A percentile compares a stretch with the other conserved stretches of the same genome.
Evolutionary conservation across 805 yeast genomes (phyloP).

Genomic region (Candida maltosa): DNA sequence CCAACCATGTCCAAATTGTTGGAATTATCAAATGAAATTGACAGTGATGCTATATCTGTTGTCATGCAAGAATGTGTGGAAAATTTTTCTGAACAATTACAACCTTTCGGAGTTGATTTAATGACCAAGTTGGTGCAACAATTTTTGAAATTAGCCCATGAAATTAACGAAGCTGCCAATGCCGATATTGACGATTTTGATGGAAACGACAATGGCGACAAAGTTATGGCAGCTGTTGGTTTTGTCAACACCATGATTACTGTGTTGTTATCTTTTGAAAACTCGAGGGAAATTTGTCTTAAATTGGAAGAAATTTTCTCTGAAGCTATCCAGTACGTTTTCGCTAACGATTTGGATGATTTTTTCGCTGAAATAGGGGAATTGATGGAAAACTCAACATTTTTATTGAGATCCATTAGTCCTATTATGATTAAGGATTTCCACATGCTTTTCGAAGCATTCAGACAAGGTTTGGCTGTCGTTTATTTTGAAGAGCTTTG

Average conservation of each 20-base stretch:
- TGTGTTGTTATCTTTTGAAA: slow-evolving; percentile 77
- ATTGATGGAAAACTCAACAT: slow-evolving; percentile 50
- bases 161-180: slow-evolving; percentile 50
- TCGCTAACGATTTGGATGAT: slow-evolving; percentile 64
- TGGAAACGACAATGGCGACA: slow-evolving; percentile 50
- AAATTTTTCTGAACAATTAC: slow-evolving; percentile 78
- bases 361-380: slow-evolving; percentile 77
- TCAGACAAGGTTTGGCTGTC: slow-evolving; percentile 44
- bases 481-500: slow-evolving; percentile 72
- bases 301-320: slow-evolving; percentile 63
- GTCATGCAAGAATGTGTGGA: slow-evolving; percentile 97
- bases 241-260: slow-evolving; percentile 80
- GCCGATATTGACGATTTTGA: slow-evolving; percentile 25
- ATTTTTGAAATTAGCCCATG: slow-evolving; percentile 42
- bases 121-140: slow-evolving; percentile 65
- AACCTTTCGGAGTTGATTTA: slow-evolving; percentile 68
- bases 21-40: slow-evolving; percentile 73
- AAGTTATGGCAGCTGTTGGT: slow-evolving; percentile 79
- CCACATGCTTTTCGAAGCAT: slow-evolving; percentile 36
- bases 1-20: slow-evolving; percentile 80
- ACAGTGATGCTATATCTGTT: slow-evolving; percentile 79
- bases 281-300: slow-evolving; percentile 62
- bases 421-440: slow-evolving; percentile 76
- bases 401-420: slow-evolving; percentile 39
- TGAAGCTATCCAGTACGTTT: slow-evolving; percentile 68